A percentile compares a stretch with the other conserved stretches of the same genome.
Evolutionary conservation across 306 rosid genomes (phyloP).

Genomic region (Citrullus colocynthis): DNA sequence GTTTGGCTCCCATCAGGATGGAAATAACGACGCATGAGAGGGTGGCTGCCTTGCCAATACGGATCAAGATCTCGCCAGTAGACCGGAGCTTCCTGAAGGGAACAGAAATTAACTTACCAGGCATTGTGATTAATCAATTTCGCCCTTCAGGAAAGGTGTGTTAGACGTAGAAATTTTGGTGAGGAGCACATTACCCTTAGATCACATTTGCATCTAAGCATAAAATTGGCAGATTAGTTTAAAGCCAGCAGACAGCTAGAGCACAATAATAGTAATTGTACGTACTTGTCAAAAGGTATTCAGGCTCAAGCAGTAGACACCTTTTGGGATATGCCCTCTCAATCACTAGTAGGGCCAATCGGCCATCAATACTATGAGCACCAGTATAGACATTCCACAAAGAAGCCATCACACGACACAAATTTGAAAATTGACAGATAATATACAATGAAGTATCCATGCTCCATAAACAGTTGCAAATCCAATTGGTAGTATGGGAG

Average conservation of each 20-base stretch:
- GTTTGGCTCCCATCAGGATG: constrained; percentile 34
- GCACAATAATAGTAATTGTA: background rate
- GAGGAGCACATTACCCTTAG: background rate
- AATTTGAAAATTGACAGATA: background rate
- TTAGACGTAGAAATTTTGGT: background rate
- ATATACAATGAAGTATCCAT: background rate
- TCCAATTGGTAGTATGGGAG: background rate
- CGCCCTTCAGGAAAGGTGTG: background rate
- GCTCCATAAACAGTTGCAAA: background rate
- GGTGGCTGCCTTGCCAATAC: constrained; percentile 25
- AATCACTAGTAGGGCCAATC: background rate
- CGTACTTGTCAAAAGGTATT: background rate
- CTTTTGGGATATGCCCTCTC: background rate
- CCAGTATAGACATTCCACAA: background rate
- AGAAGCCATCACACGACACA: background rate
- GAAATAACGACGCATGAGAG: constrained; percentile 26
- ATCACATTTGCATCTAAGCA: background rate
- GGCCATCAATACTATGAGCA: background rate
- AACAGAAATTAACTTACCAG: background rate
- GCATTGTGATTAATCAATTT: background rate
- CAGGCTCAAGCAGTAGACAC: background rate
- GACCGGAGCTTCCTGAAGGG: constrained; percentile 24
- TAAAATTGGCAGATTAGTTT: background rate
- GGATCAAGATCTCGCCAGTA: constrained; percentile 41
- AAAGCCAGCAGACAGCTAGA: background rate